phyloP scores from a whole-genome alignment of 148 eudicot genomes.

The Silene conica region DNA sequence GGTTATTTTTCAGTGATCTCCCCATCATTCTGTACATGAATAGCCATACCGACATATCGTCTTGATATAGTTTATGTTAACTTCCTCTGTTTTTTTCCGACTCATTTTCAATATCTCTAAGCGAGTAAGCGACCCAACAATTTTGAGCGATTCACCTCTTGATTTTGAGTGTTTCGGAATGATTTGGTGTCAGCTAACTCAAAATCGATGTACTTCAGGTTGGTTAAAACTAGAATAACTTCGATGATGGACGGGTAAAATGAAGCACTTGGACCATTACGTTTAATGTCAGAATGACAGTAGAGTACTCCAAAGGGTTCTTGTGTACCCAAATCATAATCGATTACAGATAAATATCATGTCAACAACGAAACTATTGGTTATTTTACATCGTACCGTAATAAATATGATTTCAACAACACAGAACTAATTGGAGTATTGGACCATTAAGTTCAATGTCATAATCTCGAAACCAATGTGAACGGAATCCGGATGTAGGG shows the following conservation, averaged over 20 bases:
- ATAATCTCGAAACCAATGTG: neutral
- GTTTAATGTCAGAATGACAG: no score
- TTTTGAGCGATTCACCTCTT: no score
- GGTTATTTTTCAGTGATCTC: neutral
- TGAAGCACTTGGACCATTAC: neutral
- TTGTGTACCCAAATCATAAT: neutral
- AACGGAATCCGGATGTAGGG: neutral
- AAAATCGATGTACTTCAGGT: neutral
- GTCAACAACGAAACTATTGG: neutral
- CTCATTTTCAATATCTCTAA: neutral
- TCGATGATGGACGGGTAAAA: neutral
- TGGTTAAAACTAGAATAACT: neutral
- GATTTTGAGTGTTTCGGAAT: no score
- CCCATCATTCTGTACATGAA: neutral
- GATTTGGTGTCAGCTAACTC: neutral
- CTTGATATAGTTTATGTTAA: neutral
- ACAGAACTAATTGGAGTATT: no score
- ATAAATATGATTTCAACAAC: neutral
- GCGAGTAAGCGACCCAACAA: neutral
- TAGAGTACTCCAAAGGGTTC: no score
- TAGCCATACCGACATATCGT: neutral
- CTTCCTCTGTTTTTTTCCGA: neutral
- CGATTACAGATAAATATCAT: no score
- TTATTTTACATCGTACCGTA: neutral
- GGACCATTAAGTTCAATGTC: neutral